A percentile compares a stretch with the other conserved stretches of the same genome.
Conservation (phyloP, 2,329 filamentous ascomycete genomes). For the Curvularia lunata region DNA sequence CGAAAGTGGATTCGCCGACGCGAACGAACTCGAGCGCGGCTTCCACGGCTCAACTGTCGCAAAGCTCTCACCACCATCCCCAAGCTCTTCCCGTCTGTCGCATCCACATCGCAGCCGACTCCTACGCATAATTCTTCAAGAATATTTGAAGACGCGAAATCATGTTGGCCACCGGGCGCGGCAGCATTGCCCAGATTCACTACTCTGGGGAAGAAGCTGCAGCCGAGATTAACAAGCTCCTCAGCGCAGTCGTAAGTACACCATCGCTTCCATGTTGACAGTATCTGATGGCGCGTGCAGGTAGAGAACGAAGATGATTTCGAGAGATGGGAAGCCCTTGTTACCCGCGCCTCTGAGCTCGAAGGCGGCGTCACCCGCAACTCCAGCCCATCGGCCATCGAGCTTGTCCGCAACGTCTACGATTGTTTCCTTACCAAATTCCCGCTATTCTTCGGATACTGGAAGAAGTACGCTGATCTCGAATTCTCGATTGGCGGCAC, state of each 20-base stretch:
- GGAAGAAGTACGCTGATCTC: constrained; percentile 98
- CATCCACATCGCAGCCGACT: constrained; percentile 14
- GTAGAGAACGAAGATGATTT: constrained; percentile 83
- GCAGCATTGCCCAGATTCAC: constrained; percentile 38
- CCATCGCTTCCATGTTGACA: neutral
- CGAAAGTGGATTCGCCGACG: constrained; percentile 21
- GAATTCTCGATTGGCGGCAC: constrained; percentile 97
- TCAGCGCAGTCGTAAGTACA: constrained; percentile 74
- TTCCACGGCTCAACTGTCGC: constrained; percentile 15
- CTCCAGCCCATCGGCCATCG: constrained; percentile 91
- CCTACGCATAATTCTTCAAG: constrained; percentile 3
- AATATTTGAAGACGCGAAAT: constrained; percentile 14
- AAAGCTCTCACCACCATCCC: constrained; percentile 21
- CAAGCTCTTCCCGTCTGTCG: constrained; percentile 12
- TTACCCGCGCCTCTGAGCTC: constrained; percentile 79
- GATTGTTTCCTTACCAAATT: constrained; percentile 94
- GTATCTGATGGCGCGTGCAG: constrained; percentile 48
- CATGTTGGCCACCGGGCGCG: constrained; percentile 41
- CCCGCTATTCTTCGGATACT: constrained; percentile 94
- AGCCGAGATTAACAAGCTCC: constrained; percentile 76
- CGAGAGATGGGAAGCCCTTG: constrained; percentile 91
- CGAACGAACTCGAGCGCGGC: constrained; percentile 21
- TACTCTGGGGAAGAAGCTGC: constrained; percentile 46
- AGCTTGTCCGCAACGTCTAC: constrained; percentile 84
- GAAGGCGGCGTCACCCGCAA: constrained; percentile 96